A percentile compares a stretch with the other conserved stretches of the same genome.
Evolutionary conservation across 176 grass and related monocot genomes (phyloP).

Genomic region (Echinochloa phyllopogon): DNA sequence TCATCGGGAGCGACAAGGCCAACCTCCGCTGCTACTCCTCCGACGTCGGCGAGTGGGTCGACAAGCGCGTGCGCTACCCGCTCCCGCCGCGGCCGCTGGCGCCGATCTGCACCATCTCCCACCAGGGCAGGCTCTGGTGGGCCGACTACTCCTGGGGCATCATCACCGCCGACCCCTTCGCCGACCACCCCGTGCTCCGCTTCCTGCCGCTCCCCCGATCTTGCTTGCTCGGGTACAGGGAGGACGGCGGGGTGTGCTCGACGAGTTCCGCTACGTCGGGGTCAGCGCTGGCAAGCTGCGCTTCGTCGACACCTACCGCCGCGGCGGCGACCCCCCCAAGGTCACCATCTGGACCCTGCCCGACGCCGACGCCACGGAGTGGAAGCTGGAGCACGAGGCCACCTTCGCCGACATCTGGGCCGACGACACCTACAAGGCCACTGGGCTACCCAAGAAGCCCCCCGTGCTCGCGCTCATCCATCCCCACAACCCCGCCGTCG

Average conservation of each 20-base stretch:
- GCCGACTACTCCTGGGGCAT: neutral
- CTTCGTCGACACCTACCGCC: no score
- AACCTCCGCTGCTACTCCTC: neutral
- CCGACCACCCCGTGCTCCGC: neutral
- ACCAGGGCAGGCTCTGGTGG: neutral
- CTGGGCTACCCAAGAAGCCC: no score
- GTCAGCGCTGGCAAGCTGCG: neutral
- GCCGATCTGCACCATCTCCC: neutral
- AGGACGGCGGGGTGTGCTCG: no score
- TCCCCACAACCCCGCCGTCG: neutral
- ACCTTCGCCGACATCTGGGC: no score
- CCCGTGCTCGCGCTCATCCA: no score
- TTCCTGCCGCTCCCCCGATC: neutral
- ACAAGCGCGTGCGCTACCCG: neutral
- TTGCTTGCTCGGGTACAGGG: slow-evolving; percentile 7
- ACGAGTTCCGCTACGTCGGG: no score
- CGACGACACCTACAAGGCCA: no score
- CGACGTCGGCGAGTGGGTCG: neutral
- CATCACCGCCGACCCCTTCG: neutral
- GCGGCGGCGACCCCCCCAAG: no score
- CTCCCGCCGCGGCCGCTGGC: neutral
- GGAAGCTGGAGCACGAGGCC: no score
- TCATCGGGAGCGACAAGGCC: neutral
- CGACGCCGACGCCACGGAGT: no score
- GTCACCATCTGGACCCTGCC: no score